phyloP scores from a whole-genome alignment of 2,329 filamentous ascomycete genomes.

The Aspergillus glaucus region DNA sequence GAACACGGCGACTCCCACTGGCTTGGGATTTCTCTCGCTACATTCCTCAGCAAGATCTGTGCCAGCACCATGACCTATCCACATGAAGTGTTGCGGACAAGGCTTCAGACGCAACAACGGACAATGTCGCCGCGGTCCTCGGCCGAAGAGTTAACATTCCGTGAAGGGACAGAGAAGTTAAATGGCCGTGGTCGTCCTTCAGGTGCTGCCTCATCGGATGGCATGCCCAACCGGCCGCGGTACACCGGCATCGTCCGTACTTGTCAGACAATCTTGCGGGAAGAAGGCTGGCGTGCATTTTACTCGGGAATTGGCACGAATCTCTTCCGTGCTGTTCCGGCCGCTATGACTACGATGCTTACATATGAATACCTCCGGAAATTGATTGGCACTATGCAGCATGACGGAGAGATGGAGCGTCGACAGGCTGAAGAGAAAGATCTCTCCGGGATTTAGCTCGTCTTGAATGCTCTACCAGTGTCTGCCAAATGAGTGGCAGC shows the following conservation, averaged over 20 bases:
- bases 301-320: constrained; percentile 97
- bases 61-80: constrained; percentile 95
- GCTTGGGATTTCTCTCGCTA: constrained; percentile 77
- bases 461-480: not conserved
- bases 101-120: constrained; percentile 86
- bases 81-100: constrained; percentile 89
- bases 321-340: constrained; percentile 90
- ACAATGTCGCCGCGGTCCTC: constrained; percentile 41
- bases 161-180: constrained; percentile 32
- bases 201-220: constrained; percentile 45
- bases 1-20: constrained; percentile 62
- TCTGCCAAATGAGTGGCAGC: not conserved
- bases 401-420: constrained; percentile 40
- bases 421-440: constrained; percentile 14
- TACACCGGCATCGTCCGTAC: constrained; percentile 79
- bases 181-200: constrained; percentile 42
- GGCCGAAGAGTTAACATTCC: constrained; percentile 48
- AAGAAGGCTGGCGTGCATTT: constrained; percentile 94
- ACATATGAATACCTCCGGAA: constrained; percentile 78
- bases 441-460: not conserved
- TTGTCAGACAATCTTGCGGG: constrained; percentile 73
- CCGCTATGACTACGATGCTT: constrained; percentile 94
- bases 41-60: constrained; percentile 87
- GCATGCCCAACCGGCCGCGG: constrained; percentile 49
- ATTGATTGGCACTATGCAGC: constrained; percentile 48